Base-by-base conservation (phyloP, 106 monocot species). In the Dendrobium officinale region DNA sequence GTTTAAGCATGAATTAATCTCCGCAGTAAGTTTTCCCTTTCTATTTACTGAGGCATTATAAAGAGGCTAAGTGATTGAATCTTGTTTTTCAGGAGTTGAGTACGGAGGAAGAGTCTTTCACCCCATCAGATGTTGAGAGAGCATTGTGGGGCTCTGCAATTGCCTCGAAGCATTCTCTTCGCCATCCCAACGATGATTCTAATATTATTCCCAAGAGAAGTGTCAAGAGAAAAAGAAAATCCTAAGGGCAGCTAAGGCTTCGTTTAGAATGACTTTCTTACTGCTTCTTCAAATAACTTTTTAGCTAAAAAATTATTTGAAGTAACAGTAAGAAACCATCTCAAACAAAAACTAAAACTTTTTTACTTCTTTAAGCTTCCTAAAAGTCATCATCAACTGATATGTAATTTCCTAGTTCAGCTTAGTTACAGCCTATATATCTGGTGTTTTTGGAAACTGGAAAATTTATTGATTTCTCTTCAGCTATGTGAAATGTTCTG, bases 41-140 rank as follows among this genome's bases (percentile, higher is more conserved):
- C 27, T 16, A 58, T 58, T 4, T 13, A 61, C 61, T n/a, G 61
- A n/a, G n/a, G 20, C 61, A 61, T 61, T 22, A 16, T 70, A 70
- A 70, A 22, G n/a, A 74, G 6, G 6, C 5, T 26, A 7, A 44
- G 17, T 20, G 29, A 20, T 19, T 49, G 27, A 16, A 24, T 27
- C 11, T 77, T 75, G 29, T 75, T 56, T 45, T 58, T 4, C 79
- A 96, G 96, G 93, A 96, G 75, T 86, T 96, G 54, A 88, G 86
- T 41, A 22, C n/a, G 19, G 85, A 91, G 31, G 91, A 84, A 18
- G 80, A 81, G 74, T 11, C n/a, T 33, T 91, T 96, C 85, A 91
- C 96, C 15, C 85, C 91, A 47, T 88, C 93, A 17, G 96, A 96
- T 83, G 87, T 96, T 47, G 96, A 96, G 78, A 86, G 92, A 73